phyloP scores from a whole-genome alignment of 805 yeast genomes.

The Lipomyces sp. region DNA sequence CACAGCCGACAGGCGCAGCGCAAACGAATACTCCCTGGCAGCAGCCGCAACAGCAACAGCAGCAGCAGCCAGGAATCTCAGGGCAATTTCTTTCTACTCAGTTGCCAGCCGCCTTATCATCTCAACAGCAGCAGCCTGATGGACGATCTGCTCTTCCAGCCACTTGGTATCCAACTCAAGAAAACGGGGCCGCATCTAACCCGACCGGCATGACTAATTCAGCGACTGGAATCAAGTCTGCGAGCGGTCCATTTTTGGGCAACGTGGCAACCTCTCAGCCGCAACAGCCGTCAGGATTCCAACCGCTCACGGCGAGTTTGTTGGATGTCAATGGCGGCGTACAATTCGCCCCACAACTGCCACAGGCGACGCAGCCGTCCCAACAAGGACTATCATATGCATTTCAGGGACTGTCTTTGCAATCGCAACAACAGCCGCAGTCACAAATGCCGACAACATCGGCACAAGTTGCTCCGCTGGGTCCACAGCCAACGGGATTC shows the following conservation, averaged over 20 bases:
- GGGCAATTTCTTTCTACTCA: no score
- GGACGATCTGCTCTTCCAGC: constrained; percentile 12
- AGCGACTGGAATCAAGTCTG: constrained; percentile 3
- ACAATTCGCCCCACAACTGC: constrained; percentile 5
- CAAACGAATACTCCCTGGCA: neutral
- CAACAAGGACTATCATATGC: neutral
- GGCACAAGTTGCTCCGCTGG: neutral
- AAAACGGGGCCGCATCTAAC: constrained; percentile 14
- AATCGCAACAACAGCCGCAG: constrained; percentile 14
- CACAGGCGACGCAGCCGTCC: constrained; percentile 6
- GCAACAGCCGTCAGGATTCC: neutral
- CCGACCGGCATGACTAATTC: constrained; percentile 1
- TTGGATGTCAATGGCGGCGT: neutral
- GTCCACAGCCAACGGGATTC: constrained; percentile 9
- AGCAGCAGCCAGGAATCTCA: constrained; percentile 23
- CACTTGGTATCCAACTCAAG: constrained; percentile 4
- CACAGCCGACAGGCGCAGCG: constrained; percentile 31
- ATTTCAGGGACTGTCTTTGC: neutral
- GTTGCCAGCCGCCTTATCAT: constrained; percentile 31
- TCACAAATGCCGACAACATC: constrained; percentile 1
- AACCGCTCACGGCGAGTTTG: constrained; percentile 4
- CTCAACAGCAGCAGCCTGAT: constrained; percentile 25
- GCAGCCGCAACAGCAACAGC: constrained; percentile 12
- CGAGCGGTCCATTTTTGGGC: neutral
- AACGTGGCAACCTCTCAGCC: neutral